Conservation (phyloP, 2,329 filamentous ascomycete genomes). For the Capronia epimyces region DNA sequence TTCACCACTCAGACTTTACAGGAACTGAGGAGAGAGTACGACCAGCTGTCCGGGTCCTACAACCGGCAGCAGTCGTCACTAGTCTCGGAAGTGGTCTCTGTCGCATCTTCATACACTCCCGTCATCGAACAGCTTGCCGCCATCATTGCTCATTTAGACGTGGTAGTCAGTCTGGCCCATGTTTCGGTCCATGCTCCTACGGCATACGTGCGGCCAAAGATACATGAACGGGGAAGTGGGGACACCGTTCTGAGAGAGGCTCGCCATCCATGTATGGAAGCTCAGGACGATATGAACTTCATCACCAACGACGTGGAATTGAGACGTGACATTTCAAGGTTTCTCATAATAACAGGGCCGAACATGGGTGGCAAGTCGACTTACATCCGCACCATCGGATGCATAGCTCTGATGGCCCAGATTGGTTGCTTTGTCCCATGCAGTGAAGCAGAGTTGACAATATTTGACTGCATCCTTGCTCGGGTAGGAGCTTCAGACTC, state of each 20-base stretch:
- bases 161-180: conserved; percentile 90
- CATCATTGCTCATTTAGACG: conserved; percentile 87
- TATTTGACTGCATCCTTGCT: conserved; percentile 95
- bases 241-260: conserved; percentile 88
- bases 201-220: conserved; percentile 82
- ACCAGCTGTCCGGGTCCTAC: conserved; percentile 90
- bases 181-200: conserved; percentile 88
- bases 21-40: conserved; percentile 78
- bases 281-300: conserved; percentile 97
- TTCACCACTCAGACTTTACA: conserved; percentile 85
- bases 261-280: conserved; percentile 94
- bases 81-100: conserved; percentile 84
- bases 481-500: conserved; percentile 94
- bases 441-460: conserved; percentile 79
- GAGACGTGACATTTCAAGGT: conserved; percentile 70
- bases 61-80: conserved; percentile 88
- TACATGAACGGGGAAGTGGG: conserved; percentile 81
- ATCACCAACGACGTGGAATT: conserved; percentile 95
- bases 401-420: conserved; percentile 95
- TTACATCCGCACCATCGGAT: conserved; percentile 94
- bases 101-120: conserved; percentile 90
- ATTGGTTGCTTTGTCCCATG: conserved; percentile 95
- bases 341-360: conserved; percentile 92
- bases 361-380: conserved; percentile 99
- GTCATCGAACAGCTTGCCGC: conserved; percentile 84